Conservation (phyloP, 169 alveolate genomes). For the Cryptosporidium bovis region DNA sequence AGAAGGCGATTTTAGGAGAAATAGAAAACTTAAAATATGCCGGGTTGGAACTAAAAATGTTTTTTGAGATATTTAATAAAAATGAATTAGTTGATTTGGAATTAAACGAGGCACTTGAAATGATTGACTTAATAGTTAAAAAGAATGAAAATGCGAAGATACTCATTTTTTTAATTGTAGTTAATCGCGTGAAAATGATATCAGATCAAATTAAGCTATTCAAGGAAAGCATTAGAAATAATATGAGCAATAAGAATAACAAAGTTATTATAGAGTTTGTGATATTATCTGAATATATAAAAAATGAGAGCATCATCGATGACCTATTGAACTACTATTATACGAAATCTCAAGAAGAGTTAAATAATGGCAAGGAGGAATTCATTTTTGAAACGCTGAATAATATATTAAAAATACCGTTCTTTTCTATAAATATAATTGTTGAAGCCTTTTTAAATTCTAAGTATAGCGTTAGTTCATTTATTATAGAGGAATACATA, state of each 20-base stretch:
- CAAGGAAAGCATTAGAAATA: neutral
- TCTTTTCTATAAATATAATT: conserved; percentile 1
- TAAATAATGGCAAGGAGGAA: neutral
- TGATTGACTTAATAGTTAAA: neutral
- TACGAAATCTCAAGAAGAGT: no score
- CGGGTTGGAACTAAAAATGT: no score
- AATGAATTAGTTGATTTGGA: conserved; percentile 11
- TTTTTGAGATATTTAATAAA: neutral
- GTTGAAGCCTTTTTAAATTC: neutral
- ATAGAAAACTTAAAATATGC: no score
- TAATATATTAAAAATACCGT: conserved; percentile 31
- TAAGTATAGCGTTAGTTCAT: no score
- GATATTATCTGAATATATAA: neutral
- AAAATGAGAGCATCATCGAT: neutral
- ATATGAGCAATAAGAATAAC: no score
- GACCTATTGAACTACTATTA: no score
- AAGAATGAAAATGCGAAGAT: neutral
- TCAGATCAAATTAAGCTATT: neutral
- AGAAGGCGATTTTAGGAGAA: no score
- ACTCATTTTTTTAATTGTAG: neutral
- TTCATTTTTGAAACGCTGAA: conserved; percentile 6
- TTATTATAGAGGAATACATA: conserved; percentile 5
- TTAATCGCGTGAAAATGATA: conserved; percentile 7
- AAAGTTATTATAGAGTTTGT: neutral
- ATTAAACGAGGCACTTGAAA: neutral